Conservation (phyloP, 345 rosid species). For the Lepidium africanum region DNA sequence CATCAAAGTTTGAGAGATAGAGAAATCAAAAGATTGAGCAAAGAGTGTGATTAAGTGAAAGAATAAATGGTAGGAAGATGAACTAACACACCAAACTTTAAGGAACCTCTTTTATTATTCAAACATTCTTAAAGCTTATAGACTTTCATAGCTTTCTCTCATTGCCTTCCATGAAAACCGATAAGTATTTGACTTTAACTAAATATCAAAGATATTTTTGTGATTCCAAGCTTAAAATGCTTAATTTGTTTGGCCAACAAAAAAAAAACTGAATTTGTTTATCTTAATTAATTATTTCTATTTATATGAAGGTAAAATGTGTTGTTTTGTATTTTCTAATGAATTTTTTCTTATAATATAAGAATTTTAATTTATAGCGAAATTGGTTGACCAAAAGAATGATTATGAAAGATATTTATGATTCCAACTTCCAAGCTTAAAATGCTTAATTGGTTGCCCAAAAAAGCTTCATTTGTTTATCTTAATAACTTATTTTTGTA, state of each 20-base stretch:
- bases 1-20: slow-evolving; percentile 14
- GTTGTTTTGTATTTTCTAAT: not conserved
- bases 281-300: not conserved
- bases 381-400: no score
- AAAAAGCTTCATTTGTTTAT: not conserved
- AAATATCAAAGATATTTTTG: slow-evolving; percentile 1
- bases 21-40: slow-evolving; percentile 11
- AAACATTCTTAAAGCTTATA: not conserved
- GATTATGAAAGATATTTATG: not conserved
- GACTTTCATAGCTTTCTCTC: slow-evolving; percentile 14
- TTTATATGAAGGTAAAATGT: not conserved
- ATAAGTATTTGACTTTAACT: slow-evolving; percentile 4
- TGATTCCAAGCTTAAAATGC: not conserved
- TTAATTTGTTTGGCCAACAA: not conserved
- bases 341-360: no score
- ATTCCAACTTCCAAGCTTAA: not conserved
- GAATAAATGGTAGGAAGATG: slow-evolving; percentile 44
- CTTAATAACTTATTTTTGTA: not conserved
- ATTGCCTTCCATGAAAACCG: slow-evolving; percentile 15
- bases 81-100: slow-evolving; percentile 71
- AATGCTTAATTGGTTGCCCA: not conserved
- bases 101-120: slow-evolving; percentile 8
- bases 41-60: slow-evolving; percentile 25
- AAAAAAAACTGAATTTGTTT: not conserved
- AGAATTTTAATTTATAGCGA: not conserved